phyloP scores from a whole-genome alignment of 352 stramenopile species.

The Phytopythium mirpurense region DNA sequence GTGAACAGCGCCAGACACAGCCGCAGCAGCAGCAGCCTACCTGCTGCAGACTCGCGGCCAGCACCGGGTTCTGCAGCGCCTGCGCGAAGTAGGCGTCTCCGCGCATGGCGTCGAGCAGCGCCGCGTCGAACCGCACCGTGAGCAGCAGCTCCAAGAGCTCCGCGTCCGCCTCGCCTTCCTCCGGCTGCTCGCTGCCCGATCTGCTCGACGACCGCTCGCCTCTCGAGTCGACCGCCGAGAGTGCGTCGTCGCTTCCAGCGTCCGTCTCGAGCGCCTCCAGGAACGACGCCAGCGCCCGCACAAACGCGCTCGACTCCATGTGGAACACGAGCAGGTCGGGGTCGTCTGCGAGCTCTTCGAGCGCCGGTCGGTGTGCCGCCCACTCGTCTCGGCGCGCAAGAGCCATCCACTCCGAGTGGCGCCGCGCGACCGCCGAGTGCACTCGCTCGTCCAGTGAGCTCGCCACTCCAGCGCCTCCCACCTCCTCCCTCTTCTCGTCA shows the following conservation, averaged over 20 bases:
- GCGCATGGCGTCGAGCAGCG: conserved; percentile 56
- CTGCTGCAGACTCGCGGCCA: conserved; percentile 64
- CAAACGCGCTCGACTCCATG: conserved; percentile 41
- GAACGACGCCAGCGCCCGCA: conserved; percentile 27
- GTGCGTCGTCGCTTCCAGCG: not conserved
- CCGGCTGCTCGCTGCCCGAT: not conserved
- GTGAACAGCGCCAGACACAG: not conserved
- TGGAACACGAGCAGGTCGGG: conserved; percentile 68
- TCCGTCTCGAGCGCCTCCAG: conserved; percentile 18
- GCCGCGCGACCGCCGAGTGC: conserved; percentile 14
- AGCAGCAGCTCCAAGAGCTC: conserved; percentile 41
- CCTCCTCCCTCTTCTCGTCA: not conserved
- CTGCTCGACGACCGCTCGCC: not conserved
- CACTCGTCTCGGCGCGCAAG: conserved; percentile 20
- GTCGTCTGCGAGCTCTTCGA: conserved; percentile 63
- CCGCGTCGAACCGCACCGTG: conserved; percentile 36
- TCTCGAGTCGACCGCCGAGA: not conserved
- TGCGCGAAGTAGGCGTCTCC: conserved; percentile 49
- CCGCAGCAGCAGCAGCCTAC: conserved; percentile 11
- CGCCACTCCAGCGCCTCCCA: not conserved
- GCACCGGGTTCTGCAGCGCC: conserved; percentile 37
- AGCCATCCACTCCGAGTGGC: conserved; percentile 21
- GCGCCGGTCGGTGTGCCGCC: conserved; percentile 22
- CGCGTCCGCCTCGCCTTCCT: conserved; percentile 15
- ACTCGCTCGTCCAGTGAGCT: conserved; percentile 36